These are phyloP conservation scores for Aspergillaceae sp. DNA, from an alignment of 2,329 filamentous ascomycete species.

Conservation along the genomic window DNA sequence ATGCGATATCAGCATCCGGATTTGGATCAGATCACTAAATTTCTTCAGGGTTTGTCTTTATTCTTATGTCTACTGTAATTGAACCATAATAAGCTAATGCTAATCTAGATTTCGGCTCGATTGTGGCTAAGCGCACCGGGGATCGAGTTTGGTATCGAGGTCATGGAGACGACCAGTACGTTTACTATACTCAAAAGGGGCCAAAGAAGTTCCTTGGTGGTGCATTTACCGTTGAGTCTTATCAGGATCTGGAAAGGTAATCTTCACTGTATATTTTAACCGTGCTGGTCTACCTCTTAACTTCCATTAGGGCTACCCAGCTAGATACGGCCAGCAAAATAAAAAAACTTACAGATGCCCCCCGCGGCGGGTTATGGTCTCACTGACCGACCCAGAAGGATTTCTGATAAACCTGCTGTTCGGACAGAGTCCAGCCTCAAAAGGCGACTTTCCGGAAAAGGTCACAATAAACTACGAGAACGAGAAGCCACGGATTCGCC, in stretches of 20 bases:
- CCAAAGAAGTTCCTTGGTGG: slow-evolving; percentile 47
- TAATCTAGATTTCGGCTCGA: slow-evolving; percentile 22
- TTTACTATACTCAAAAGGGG: slow-evolving; percentile 49
- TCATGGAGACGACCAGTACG: slow-evolving; percentile 53
- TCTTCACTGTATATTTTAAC: background rate
- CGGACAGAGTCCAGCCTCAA: slow-evolving; percentile 11
- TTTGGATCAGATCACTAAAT: slow-evolving; percentile 37
- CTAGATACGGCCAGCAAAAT: slow-evolving; percentile 45
- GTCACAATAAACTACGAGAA: slow-evolving; percentile 19
- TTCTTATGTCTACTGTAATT: background rate
- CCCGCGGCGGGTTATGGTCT: slow-evolving; percentile 11
- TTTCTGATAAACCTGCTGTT: slow-evolving; percentile 10
- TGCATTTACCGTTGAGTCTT: slow-evolving; percentile 50
- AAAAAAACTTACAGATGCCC: slow-evolving; percentile 30
- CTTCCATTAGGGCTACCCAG: slow-evolving; percentile 31
- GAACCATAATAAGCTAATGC: too few relatives aligned
- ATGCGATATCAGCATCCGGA: slow-evolving; percentile 50
- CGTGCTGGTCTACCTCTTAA: background rate
- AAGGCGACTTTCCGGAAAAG: slow-evolving; percentile 11
- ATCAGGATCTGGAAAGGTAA: slow-evolving; percentile 43
- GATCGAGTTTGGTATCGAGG: slow-evolving; percentile 52
- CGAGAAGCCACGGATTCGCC: slow-evolving; percentile 20
- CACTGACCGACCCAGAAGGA: slow-evolving; percentile 15
- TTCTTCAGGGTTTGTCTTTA: slow-evolving; percentile 8
- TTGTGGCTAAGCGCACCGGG: slow-evolving; percentile 18